Conservation (phyloP, 1,139 yeast genomes). For the Yamadazyma mexicana region DNA sequence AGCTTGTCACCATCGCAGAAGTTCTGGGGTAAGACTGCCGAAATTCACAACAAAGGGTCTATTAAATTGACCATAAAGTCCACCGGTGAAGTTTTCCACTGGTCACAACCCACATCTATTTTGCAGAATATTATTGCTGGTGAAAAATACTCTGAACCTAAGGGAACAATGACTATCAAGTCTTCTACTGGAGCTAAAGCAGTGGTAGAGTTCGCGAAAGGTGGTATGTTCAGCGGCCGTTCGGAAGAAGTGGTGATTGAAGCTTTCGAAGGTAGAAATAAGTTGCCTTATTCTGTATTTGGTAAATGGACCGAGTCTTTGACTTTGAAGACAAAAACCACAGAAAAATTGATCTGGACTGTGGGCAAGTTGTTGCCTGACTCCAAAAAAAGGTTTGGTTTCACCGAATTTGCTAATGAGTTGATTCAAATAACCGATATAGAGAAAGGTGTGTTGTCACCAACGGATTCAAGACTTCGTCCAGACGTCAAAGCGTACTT, state of each 20-base stretch:
- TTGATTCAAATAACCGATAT: conserved; percentile 75
- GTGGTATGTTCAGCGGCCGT: conserved; percentile 83
- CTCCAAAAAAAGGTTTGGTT: conserved; percentile 71
- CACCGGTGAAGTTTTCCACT: conserved; percentile 72
- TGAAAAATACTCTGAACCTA: conserved; percentile 91
- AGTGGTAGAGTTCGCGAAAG: conserved; percentile 66
- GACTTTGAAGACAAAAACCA: conserved; percentile 39
- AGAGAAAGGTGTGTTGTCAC: conserved; percentile 66
- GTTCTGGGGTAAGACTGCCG: conserved; percentile 94
- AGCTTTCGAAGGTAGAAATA: conserved; percentile 43
- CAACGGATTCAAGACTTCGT: conserved; percentile 85
- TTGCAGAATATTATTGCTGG: conserved; percentile 90
- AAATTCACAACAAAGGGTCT: conserved; percentile 73
- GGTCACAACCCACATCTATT: conserved; percentile 81
- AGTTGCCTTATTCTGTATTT: conserved; percentile 42
- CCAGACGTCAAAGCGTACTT: conserved; percentile 83
- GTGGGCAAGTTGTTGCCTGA: conserved; percentile 64
- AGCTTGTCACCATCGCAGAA: conserved; percentile 83
- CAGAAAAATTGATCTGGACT: conserved; percentile 59
- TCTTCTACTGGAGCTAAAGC: conserved; percentile 71
- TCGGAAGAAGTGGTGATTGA: conserved; percentile 72
- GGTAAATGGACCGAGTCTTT: conserved; percentile 82
- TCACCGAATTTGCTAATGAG: conserved; percentile 77
- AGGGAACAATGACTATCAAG: conserved; percentile 63
- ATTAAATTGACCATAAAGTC: conserved; percentile 54